Base-by-base conservation (phyloP, 148 eudicot species). In the Chenopodium suecicum region DNA sequence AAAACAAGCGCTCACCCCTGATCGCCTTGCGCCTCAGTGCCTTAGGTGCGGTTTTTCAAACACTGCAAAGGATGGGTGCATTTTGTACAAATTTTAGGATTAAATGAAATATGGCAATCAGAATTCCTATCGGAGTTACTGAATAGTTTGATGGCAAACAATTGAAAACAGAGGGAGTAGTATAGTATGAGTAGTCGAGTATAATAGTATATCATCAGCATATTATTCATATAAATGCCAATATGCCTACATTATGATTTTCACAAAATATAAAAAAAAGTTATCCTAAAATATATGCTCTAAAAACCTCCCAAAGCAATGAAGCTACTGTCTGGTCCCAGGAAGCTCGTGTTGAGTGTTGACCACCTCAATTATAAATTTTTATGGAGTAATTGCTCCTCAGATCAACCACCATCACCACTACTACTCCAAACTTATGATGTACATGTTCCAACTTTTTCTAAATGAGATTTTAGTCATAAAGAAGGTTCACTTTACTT, bases 291-390 rank as follows among this genome's bases (percentile, higher is more conserved):
- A 68, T 12, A 37, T 62, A 48, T 77, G 70, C 62, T 70, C 22
- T 70, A 7, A 82, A 60, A 10, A 66, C 44, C 80, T 78, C 70
- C 52, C 52, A 77, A n/a, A 48, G 48, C 48, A 76, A 70, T 41
- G 17, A 52, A 76, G 80, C 37, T 73, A 54, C 76, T 82, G 80
- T 58, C 48, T 17, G 60, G 48, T 82, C 80, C 67, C 23, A 23
- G 50, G 72, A 73, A 82, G 70, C 80, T 82, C 77, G 70, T 68
- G 56, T 46, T 76, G 75, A 56, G 70, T 68, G 54, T 46, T 76
- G 75, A 56, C 5, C 62, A 56, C 76, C 70, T 50, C 22, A 27
- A 12, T 66, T 52, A 62, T 65, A 47, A 71, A 29, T 79, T 19
- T 11, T 56, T 31, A 14, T 50, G 54, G 32, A 54, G 75, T 22